phyloP scores from a whole-genome alignment of 306 rosid species.

The Spatholobus suberectus region DNA sequence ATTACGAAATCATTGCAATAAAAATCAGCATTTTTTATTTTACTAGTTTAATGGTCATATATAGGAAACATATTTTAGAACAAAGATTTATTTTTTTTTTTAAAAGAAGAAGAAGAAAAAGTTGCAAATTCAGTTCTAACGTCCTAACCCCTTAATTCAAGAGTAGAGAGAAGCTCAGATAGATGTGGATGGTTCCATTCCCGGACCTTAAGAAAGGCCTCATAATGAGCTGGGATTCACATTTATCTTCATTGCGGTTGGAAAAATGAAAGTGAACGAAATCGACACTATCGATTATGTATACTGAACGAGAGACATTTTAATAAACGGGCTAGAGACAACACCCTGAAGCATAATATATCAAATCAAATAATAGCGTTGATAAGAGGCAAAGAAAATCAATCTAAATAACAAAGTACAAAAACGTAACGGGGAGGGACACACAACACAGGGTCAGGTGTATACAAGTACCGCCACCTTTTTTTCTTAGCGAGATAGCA shows the following conservation, averaged over 20 bases:
- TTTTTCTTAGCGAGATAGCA: background rate
- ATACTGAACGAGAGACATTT: too few species aligned
- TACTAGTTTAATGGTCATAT: too few species aligned
- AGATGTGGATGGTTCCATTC: constrained; percentile 42
- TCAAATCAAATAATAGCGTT: background rate
- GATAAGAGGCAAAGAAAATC: background rate
- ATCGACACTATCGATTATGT: too few species aligned
- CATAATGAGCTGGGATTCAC: constrained; percentile 60
- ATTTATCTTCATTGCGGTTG: constrained; percentile 43
- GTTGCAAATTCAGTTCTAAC: too few species aligned
- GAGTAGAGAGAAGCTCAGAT: constrained; percentile 31
- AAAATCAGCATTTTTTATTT: too few species aligned
- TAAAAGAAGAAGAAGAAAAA: too few species aligned
- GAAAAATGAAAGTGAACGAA: background rate
- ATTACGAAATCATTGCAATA: background rate
- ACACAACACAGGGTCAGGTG: background rate
- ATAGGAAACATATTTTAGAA: too few species aligned
- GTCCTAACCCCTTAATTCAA: background rate
- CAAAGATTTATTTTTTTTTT: too few species aligned
- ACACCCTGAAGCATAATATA: too few species aligned
- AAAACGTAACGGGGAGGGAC: background rate
- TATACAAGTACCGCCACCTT: background rate
- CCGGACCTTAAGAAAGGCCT: constrained; percentile 46
- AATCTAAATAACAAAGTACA: background rate
- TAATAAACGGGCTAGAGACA: too few species aligned